phyloP scores from a whole-genome alignment of 2,329 filamentous ascomycete species.

The Aspergillus clavatus region DNA sequence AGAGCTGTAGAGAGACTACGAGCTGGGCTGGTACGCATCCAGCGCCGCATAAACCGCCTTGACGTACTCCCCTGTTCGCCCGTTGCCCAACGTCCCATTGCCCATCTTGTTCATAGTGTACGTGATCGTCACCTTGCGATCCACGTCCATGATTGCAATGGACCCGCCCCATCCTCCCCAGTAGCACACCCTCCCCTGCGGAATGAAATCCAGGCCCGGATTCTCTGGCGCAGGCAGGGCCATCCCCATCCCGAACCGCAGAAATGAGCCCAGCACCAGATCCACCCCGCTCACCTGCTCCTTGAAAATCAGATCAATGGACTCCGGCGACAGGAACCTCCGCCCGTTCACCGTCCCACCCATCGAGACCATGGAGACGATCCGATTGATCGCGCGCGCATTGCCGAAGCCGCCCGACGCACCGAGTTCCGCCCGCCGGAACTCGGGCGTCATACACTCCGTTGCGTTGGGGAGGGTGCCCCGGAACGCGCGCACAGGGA shows the following conservation, averaged over 20 bases:
- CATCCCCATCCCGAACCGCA: constrained; percentile 44
- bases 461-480: constrained; percentile 23
- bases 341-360: constrained; percentile 31
- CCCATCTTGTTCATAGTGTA: constrained; percentile 48
- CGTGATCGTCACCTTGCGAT: constrained; percentile 39
- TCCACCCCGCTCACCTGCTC: constrained; percentile 43
- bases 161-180: constrained; percentile 49
- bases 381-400: constrained; percentile 39
- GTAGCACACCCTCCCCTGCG: constrained; percentile 32
- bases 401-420: constrained; percentile 46
- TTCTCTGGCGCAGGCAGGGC: constrained; percentile 30
- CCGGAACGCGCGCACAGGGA: constrained; percentile 28
- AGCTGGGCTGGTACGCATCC: background rate
- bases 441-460: constrained; percentile 24
- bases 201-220: constrained; percentile 20
- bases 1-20: too few relatives aligned
- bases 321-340: constrained; percentile 38
- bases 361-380: constrained; percentile 38
- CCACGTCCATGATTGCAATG: constrained; percentile 41
- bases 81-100: constrained; percentile 25
- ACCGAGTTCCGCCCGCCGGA: constrained; percentile 41
- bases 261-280: constrained; percentile 29
- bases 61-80: constrained; percentile 26
- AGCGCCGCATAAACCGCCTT: constrained; percentile 27
- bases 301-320: constrained; percentile 43